Evolutionary conservation across 257 asterid genomes (phyloP).

Genomic region (Solanum peruvianum): DNA sequence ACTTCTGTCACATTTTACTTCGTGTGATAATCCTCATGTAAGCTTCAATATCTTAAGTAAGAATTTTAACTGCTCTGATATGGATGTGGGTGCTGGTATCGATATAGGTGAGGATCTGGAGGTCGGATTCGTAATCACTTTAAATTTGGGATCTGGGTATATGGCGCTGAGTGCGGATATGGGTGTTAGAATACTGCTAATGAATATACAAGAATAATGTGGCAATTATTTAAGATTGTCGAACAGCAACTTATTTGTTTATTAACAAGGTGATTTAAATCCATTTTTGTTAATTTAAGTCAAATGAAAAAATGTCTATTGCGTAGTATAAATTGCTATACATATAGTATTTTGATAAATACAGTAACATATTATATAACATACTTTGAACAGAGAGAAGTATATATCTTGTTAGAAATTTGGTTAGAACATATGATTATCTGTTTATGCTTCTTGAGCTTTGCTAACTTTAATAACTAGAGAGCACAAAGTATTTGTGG

Average conservation of each 20-base stretch:
- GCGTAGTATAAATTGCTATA: neutral
- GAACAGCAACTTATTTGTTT: neutral
- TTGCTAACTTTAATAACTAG: neutral
- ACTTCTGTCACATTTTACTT: neutral
- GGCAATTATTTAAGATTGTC: neutral
- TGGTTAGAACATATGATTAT: neutral
- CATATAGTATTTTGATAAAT: neutral
- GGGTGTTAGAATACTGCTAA: neutral
- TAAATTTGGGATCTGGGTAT: neutral
- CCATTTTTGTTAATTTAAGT: neutral
- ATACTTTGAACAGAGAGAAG: neutral
- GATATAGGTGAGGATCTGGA: neutral
- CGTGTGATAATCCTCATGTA: neutral
- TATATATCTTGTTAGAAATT: neutral
- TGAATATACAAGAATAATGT: neutral
- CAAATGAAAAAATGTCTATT: neutral
- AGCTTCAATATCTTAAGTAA: neutral
- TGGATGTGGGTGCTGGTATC: neutral
- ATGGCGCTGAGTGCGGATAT: neutral
- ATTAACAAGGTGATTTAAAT: neutral
- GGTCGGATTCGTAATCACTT: neutral
- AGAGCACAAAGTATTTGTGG: neutral
- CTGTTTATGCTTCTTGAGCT: neutral
- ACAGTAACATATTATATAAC: neutral
- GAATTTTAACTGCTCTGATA: neutral